Percentiles rank a stretch among this genome's conserved stretches.
phyloP scores from a whole-genome alignment of 2,329 filamentous ascomycete genomes.

The Sporothrix brunneoviolacea region DNA sequence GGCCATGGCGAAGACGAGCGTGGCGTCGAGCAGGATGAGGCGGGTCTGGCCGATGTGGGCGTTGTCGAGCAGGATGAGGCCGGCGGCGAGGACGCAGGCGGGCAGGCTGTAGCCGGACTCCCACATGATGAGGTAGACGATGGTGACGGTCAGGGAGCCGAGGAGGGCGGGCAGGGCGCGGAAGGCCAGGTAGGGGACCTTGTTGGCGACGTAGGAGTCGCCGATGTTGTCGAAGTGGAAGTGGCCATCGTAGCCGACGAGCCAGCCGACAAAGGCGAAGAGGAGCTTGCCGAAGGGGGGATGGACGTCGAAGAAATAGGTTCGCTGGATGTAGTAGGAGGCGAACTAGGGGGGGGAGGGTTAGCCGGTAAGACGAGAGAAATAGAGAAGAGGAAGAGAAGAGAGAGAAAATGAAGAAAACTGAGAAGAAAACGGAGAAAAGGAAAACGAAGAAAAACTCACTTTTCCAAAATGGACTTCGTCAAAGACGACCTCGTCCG shows the following conservation, averaged over 20 bases:
- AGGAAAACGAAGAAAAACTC: slow-evolving; percentile 25
- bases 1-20: slow-evolving; percentile 91
- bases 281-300: slow-evolving; percentile 97
- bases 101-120: slow-evolving; percentile 96
- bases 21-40: slow-evolving; percentile 89
- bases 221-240: slow-evolving; percentile 99
- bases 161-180: slow-evolving; percentile 87
- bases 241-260: slow-evolving; percentile 92
- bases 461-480: slow-evolving; percentile 99
- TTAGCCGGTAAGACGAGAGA: not conserved
- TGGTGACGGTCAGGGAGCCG: slow-evolving; percentile 87
- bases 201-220: slow-evolving; percentile 94
- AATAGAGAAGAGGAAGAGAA: not conserved
- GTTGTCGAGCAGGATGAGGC: slow-evolving; percentile 89
- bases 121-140: slow-evolving; percentile 98
- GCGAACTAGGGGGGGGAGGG: slow-evolving; percentile 47
- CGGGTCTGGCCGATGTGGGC: slow-evolving; percentile 95
- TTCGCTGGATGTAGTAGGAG: slow-evolving; percentile 84
- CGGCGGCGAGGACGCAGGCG: slow-evolving; percentile 78
- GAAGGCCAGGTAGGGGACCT: slow-evolving; percentile 94
- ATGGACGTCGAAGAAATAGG: slow-evolving; percentile 99
- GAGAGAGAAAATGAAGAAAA: no score
- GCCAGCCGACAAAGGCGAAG: slow-evolving; percentile 94
- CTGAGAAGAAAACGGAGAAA: not conserved
- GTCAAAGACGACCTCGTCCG: slow-evolving; percentile 95